Conservation (phyloP, 2,329 filamentous ascomycete genomes). For the Diplodia mutila region DNA sequence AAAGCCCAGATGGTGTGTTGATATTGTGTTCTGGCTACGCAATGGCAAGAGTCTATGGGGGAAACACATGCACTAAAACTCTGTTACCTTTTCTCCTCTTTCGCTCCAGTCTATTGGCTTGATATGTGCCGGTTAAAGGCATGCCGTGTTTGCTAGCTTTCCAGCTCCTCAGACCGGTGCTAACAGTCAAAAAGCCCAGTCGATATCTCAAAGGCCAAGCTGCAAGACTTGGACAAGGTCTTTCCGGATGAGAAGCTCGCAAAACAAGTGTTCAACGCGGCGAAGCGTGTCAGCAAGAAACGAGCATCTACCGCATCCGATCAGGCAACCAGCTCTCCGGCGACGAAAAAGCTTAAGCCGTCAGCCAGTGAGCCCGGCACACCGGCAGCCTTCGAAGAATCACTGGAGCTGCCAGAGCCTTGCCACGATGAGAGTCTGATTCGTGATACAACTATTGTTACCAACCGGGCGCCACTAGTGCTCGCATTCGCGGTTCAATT, state of each 20-base stretch:
- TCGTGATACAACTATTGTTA: slow-evolving; percentile 62
- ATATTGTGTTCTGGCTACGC: too few relatives aligned
- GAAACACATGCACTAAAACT: not conserved
- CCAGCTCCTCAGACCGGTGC: not conserved
- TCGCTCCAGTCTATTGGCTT: not conserved
- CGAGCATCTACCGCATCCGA: slow-evolving; percentile 44
- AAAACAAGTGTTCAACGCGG: slow-evolving; percentile 61
- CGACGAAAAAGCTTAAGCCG: slow-evolving; percentile 44
- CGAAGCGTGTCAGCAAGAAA: slow-evolving; percentile 62
- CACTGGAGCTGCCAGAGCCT: slow-evolving; percentile 61
- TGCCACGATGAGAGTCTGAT: slow-evolving; percentile 64
- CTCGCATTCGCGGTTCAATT: slow-evolving; percentile 77
- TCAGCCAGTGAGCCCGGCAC: slow-evolving; percentile 37
- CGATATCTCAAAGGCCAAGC: slow-evolving; percentile 53
- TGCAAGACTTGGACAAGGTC: slow-evolving; percentile 48
- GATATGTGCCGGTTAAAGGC: not conserved
- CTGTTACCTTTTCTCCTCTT: not conserved
- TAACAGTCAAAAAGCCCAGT: slow-evolving; percentile 42
- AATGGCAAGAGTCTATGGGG: too few relatives aligned
- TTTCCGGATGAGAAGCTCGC: slow-evolving; percentile 58
- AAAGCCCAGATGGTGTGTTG: too few relatives aligned
- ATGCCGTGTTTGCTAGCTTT: not conserved
- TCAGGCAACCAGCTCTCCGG: slow-evolving; percentile 34
- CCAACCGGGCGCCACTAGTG: slow-evolving; percentile 81
- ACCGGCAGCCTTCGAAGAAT: slow-evolving; percentile 65